Percentiles rank a stretch among this genome's conserved stretches.
phyloP scores from a whole-genome alignment of 2,329 filamentous ascomycete species.

The Ambrosiella cleistominuta region DNA sequence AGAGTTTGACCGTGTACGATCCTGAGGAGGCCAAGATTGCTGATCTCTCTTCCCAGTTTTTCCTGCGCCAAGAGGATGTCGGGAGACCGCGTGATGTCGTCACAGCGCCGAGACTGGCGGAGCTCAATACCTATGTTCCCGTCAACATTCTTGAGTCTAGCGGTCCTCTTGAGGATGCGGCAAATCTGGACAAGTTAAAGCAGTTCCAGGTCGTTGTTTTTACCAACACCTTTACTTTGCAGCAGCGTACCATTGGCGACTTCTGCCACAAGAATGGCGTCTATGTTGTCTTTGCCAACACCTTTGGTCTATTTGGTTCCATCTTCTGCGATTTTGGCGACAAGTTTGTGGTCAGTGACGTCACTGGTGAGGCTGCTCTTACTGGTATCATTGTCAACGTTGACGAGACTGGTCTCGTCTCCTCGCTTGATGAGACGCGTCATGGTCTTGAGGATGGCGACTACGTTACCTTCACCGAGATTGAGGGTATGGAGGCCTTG shows the following conservation, averaged over 20 bases:
- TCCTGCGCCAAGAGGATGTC: constrained; percentile 72
- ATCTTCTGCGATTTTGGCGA: constrained; percentile 97
- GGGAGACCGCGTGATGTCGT: constrained; percentile 79
- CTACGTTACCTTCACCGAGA: constrained; percentile 83
- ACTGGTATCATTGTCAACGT: constrained; percentile 83
- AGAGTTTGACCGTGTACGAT: constrained; percentile 87
- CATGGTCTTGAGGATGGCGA: constrained; percentile 95
- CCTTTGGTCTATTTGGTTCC: constrained; percentile 82
- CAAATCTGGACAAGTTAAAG: constrained; percentile 63
- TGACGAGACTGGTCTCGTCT: constrained; percentile 77
- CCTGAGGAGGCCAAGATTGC: constrained; percentile 66
- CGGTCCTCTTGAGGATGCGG: constrained; percentile 41
- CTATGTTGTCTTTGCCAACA: constrained; percentile 73
- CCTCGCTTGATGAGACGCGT: constrained; percentile 81
- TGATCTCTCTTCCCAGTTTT: constrained; percentile 94
- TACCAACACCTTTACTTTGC: constrained; percentile 62
- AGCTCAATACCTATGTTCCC: constrained; percentile 92
- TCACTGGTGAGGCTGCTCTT: constrained; percentile 74
- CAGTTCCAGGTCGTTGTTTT: constrained; percentile 86
- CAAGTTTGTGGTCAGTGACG: constrained; percentile 77
- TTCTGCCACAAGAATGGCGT: constrained; percentile 92
- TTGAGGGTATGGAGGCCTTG: constrained; percentile 78
- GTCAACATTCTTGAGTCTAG: constrained; percentile 55
- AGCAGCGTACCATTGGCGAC: constrained; percentile 71
- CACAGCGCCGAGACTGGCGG: constrained; percentile 75